phyloP scores from a whole-genome alignment of 441 rosid species.

The Populus hybrid region DNA sequence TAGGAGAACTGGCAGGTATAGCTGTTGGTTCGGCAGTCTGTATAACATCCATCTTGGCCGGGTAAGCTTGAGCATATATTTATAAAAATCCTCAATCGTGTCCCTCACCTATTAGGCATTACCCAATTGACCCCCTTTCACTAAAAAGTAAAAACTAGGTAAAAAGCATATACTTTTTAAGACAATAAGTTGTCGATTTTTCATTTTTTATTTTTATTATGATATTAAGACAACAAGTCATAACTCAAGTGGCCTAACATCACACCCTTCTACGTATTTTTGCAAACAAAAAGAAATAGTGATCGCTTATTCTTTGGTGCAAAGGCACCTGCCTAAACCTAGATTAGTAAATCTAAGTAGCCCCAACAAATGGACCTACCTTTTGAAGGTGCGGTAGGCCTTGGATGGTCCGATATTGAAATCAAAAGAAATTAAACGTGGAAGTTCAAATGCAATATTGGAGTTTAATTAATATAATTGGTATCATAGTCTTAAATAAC shows the following conservation, averaged over 20 bases:
- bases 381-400: no score
- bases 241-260: background rate
- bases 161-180: background rate
- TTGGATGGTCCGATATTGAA: no score
- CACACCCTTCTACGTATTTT: background rate
- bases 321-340: no score
- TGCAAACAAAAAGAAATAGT: background rate
- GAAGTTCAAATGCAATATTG: no score
- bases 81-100: background rate
- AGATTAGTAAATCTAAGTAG: no score
- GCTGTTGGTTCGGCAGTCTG: constrained; percentile 73
- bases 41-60: constrained; percentile 60
- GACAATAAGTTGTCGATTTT: background rate
- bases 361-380: no score
- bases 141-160: background rate
- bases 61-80: constrained; percentile 32
- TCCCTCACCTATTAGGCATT: background rate
- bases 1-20: constrained; percentile 63
- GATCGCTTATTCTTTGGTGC: background rate
- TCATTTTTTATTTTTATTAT: no score
- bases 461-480: no score
- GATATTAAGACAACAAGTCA: background rate
- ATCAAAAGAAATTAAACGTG: no score
- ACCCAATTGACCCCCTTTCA: background rate
- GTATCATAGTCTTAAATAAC: no score